Evolutionary conservation across 2,329 filamentous ascomycete genomes (phyloP).

Genomic region (Albifimbria verrucaria): DNA sequence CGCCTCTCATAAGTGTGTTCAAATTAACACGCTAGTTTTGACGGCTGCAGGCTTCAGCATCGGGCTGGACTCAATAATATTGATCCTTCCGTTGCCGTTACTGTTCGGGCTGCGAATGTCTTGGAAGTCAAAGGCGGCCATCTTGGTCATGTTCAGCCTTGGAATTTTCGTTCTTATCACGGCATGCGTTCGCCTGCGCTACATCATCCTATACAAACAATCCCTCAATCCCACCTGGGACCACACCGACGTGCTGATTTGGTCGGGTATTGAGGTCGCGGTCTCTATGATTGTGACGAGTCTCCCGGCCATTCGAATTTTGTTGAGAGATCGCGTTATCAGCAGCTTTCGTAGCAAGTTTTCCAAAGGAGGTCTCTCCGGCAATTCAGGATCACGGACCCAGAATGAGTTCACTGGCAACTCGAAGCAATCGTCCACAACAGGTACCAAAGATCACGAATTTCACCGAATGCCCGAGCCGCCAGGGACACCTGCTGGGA

Average conservation of each 20-base stretch:
- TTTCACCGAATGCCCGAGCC: background rate
- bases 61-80: background rate
- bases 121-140: background rate
- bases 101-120: background rate
- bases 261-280: background rate
- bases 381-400: background rate
- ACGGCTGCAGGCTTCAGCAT: background rate
- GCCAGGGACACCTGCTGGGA: background rate
- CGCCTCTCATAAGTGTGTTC: background rate
- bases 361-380: background rate
- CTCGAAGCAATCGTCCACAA: background rate
- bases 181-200: background rate
- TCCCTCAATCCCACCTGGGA: background rate
- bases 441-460: background rate
- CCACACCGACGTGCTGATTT: background rate
- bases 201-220: background rate
- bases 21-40: background rate
- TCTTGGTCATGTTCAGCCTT: slow-evolving; percentile 2
- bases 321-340: background rate
- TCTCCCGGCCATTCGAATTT: background rate
- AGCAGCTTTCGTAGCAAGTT: background rate
- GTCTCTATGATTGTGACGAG: slow-evolving; percentile 1
- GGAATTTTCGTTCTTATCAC: background rate
- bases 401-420: background rate
- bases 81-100: background rate